Conservation (phyloP, 148 eudicot genomes). For the Polygonum aviculare region DNA sequence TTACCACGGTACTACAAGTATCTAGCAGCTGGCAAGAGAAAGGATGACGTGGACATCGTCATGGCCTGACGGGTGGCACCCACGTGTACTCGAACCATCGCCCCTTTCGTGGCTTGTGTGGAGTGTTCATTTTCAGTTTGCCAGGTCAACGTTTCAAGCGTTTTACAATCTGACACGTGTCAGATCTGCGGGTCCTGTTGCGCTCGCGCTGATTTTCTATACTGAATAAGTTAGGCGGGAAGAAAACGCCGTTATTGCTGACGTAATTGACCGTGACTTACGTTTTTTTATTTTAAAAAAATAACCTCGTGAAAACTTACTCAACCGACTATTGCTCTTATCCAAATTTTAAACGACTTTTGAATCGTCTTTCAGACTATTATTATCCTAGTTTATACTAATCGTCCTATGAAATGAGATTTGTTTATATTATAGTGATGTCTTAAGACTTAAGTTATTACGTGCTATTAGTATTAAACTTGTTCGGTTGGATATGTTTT, state of each 20-base stretch:
- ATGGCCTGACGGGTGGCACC: neutral
- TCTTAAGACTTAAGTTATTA: neutral
- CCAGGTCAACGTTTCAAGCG: neutral
- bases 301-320: too few species aligned
- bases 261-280: neutral
- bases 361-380: too few species aligned
- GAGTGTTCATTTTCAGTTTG: neutral
- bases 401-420: too few species aligned
- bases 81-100: neutral
- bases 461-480: too few species aligned
- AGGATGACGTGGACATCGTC: neutral
- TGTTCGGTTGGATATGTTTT: too few species aligned
- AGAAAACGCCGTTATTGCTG: neutral
- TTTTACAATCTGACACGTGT: neutral
- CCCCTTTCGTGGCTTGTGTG: neutral
- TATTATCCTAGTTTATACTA: too few species aligned
- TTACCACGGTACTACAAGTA: too few species aligned
- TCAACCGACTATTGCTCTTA: too few species aligned
- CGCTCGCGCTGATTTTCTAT: neutral
- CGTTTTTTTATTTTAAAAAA: too few species aligned
- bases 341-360: too few species aligned
- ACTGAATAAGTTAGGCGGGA: neutral
- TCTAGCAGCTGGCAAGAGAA: neutral
- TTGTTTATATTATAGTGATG: too few species aligned
- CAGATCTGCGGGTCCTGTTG: neutral